These are phyloP conservation scores for Fraxinus xanthoxyloides DNA, from an alignment of 305 asterid species.

Conservation along the genomic window DNA sequence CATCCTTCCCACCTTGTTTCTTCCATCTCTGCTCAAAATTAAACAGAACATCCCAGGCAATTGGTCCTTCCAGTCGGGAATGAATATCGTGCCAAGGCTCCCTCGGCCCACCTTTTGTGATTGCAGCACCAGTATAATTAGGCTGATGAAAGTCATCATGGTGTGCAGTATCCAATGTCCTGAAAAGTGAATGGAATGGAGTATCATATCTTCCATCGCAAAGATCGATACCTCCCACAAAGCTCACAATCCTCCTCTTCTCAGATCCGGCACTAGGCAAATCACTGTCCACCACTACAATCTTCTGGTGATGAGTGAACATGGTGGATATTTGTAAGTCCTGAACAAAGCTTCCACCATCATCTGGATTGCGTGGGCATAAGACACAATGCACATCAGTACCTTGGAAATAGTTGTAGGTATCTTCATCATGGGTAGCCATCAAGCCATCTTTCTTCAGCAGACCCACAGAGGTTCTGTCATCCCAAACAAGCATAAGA, in stretches of 20 bases:
- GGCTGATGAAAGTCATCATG: constrained; percentile 55
- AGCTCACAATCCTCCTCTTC: constrained; percentile 43
- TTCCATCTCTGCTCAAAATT: constrained; percentile 66
- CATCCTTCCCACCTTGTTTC: constrained; percentile 41
- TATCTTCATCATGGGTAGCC: constrained; percentile 62
- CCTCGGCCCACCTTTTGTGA: constrained; percentile 52
- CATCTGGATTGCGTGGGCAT: constrained; percentile 62
- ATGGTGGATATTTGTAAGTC: constrained; percentile 41
- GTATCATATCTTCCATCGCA: constrained; percentile 59
- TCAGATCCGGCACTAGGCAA: constrained; percentile 29
- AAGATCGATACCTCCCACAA: constrained; percentile 54
- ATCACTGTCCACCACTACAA: constrained; percentile 44
- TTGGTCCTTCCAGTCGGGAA: constrained; percentile 49
- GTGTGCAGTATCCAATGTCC: constrained; percentile 44
- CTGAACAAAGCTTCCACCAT: constrained; percentile 49
- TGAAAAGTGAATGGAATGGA: constrained; percentile 47
- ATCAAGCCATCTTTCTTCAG: constrained; percentile 50
- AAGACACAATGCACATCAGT: constrained; percentile 47
- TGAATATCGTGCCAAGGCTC: constrained; percentile 71
- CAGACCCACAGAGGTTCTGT: constrained; percentile 39
- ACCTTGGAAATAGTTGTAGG: constrained; percentile 30
- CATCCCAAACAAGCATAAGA: constrained; percentile 57
- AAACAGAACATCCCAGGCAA: constrained; percentile 56
- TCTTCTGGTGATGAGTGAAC: constrained; percentile 65
- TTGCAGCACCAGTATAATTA: constrained; percentile 37